Evolutionary conservation across 2,329 filamentous ascomycete species (phyloP).

Genomic region (Hymenoscyphus albidus): DNA sequence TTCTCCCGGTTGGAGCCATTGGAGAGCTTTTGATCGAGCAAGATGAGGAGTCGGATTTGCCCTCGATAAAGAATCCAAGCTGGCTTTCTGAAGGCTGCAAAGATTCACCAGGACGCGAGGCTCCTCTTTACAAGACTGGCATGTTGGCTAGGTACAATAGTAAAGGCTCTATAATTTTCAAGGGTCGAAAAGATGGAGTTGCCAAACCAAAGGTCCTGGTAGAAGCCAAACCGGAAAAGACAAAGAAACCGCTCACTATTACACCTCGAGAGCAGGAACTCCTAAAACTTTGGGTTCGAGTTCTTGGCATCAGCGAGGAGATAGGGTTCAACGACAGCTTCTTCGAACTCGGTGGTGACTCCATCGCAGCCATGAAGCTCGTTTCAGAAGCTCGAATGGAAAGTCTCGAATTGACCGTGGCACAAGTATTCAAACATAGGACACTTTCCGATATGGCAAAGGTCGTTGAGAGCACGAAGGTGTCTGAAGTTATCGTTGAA

Average conservation of each 20-base stretch:
- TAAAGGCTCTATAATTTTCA: not conserved
- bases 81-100: not conserved
- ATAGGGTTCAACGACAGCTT: conserved; percentile 39
- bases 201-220: conserved; percentile 25
- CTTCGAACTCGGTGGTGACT: conserved; percentile 39
- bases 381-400: conserved; percentile 37
- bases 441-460: conserved; percentile 27
- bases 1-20: conserved; percentile 21
- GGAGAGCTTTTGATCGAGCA: conserved; percentile 27
- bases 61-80: not conserved
- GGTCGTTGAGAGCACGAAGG: conserved; percentile 33
- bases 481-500: conserved; percentile 19
- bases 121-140: conserved; percentile 26
- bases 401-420: conserved; percentile 38
- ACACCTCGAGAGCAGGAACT: conserved; percentile 38
- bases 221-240: conserved; percentile 34
- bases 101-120: conserved; percentile 29
- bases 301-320: conserved; percentile 29
- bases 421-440: conserved; percentile 41
- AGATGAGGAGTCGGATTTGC: conserved; percentile 17
- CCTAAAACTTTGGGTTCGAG: conserved; percentile 34
- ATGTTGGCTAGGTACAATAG: conserved; percentile 11
- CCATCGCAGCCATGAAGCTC: conserved; percentile 41
- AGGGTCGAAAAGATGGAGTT: conserved; percentile 18
- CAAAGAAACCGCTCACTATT: conserved; percentile 21